Percentiles rank a stretch among this genome's conserved stretches.
These are phyloP conservation scores for Ehretia macrophylla DNA, from an alignment of 257 asterid species.

Conservation along the genomic window DNA sequence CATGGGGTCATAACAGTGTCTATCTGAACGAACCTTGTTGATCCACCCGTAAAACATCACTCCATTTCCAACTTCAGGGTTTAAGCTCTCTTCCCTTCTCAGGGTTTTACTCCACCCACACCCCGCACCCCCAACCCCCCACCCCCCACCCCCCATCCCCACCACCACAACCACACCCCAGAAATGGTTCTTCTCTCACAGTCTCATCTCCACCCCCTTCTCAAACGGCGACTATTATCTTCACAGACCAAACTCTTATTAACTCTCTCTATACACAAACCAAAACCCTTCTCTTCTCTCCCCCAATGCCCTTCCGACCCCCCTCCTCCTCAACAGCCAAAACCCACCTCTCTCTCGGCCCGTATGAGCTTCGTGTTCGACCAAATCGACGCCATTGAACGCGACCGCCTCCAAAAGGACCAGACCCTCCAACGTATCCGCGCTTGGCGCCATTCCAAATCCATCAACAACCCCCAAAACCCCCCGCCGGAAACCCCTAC, in stretches of 20 bases:
- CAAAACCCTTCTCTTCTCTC: slow-evolving; percentile 31
- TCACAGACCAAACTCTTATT: slow-evolving; percentile 12
- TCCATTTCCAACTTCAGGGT: slow-evolving; percentile 5
- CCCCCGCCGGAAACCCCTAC: slow-evolving; percentile 17
- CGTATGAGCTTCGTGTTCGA: slow-evolving; percentile 91
- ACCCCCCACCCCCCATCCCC: not conserved
- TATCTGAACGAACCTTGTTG: too few relatives aligned
- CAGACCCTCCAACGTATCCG: slow-evolving; percentile 85
- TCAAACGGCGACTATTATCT: slow-evolving; percentile 32
- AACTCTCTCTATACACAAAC: slow-evolving; percentile 20
- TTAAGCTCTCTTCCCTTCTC: slow-evolving; percentile 16
- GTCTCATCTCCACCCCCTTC: slow-evolving; percentile 18
- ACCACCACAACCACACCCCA: not conserved
- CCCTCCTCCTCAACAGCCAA: slow-evolving; percentile 14
- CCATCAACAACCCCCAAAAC: slow-evolving; percentile 17
- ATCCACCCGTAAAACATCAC: too few relatives aligned
- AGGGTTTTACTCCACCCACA: slow-evolving; percentile 31
- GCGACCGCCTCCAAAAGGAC: slow-evolving; percentile 63
- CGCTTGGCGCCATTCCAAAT: slow-evolving; percentile 88
- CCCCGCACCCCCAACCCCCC: not conserved
- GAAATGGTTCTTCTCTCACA: slow-evolving; percentile 32
- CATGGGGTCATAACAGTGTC: too few relatives aligned
- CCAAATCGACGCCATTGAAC: slow-evolving; percentile 79
- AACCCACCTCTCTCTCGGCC: slow-evolving; percentile 73
- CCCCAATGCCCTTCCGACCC: slow-evolving; percentile 29